These are phyloP conservation scores for Fraxinus latifolia DNA, from an alignment of 305 asterid species.

Conservation along the genomic window DNA sequence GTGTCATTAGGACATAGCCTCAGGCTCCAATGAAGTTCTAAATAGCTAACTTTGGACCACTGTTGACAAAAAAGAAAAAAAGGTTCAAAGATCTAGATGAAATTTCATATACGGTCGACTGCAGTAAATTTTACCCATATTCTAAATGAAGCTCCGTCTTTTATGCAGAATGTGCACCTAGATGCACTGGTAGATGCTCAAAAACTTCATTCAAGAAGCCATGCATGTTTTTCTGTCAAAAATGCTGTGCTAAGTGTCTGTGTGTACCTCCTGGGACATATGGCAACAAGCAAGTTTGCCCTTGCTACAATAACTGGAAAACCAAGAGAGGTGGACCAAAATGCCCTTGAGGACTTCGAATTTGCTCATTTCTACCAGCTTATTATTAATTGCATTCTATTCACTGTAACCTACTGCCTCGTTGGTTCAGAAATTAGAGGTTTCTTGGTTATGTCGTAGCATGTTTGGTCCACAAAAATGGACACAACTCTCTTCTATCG, in stretches of 20 bases:
- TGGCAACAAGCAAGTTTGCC: conserved; percentile 58
- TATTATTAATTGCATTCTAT: neutral
- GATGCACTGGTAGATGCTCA: conserved; percentile 52
- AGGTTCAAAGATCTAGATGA: neutral
- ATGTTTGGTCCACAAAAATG: neutral
- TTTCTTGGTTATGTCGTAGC: neutral
- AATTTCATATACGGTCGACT: neutral
- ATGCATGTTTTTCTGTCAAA: conserved; percentile 47
- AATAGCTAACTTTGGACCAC: neutral
- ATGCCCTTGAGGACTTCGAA: conserved; percentile 35
- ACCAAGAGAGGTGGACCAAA: conserved; percentile 55
- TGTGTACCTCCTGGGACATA: conserved; percentile 60
- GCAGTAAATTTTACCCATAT: neutral
- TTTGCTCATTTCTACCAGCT: neutral
- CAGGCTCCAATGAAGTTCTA: neutral
- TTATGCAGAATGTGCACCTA: conserved; percentile 43
- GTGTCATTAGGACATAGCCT: neutral
- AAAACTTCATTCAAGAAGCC: conserved; percentile 56
- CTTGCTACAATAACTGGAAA: conserved; percentile 65
- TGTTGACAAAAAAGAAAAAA: too few species aligned
- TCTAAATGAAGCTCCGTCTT: neutral
- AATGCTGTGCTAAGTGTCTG: conserved; percentile 47
- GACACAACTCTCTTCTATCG: neutral
- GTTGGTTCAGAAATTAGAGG: neutral
- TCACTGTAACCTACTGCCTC: neutral